phyloP scores from a whole-genome alignment of 169 alveolate species.

The Plasmodium fragile region DNA sequence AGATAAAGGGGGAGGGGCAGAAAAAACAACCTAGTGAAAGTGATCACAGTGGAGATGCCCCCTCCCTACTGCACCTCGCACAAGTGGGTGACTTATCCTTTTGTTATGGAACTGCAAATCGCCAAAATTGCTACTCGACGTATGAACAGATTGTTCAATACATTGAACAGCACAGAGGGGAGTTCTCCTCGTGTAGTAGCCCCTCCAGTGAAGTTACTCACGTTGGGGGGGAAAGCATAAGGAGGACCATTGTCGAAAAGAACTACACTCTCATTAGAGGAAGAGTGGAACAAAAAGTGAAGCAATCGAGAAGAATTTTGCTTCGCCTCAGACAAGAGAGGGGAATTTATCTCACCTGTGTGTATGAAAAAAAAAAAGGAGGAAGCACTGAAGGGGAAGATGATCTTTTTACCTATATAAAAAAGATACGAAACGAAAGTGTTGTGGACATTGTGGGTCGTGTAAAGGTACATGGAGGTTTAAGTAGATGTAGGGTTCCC shows the following conservation, averaged over 20 bases:
- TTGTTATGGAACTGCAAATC: slow-evolving; percentile 7
- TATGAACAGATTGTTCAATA: slow-evolving; percentile 13
- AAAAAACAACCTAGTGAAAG: neutral
- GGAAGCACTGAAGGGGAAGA: neutral
- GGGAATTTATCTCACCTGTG: slow-evolving; percentile 36
- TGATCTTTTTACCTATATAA: slow-evolving; percentile 21
- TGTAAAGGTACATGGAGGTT: slow-evolving; percentile 22
- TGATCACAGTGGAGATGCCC: neutral
- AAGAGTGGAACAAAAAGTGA: slow-evolving; percentile 20
- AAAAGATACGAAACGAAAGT: slow-evolving; percentile 54
- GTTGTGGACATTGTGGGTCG: slow-evolving; percentile 30
- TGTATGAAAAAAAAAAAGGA: slow-evolving; percentile 46
- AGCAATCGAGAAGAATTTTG: slow-evolving; percentile 50
- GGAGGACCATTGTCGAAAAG: neutral
- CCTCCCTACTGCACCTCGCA: neutral
- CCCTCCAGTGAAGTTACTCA: neutral
- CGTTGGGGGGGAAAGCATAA: neutral
- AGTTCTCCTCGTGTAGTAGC: neutral
- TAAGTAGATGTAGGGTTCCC: slow-evolving; percentile 1
- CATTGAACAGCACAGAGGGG: neutral
- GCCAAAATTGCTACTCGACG: neutral
- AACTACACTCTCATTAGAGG: slow-evolving; percentile 24
- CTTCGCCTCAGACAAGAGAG: slow-evolving; percentile 16
- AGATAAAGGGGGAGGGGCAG: neutral
- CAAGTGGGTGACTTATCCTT: slow-evolving; percentile 25